These are phyloP conservation scores for Musa itinerans DNA, from an alignment of 176 grass and related monocot species.

Conservation along the genomic window DNA sequence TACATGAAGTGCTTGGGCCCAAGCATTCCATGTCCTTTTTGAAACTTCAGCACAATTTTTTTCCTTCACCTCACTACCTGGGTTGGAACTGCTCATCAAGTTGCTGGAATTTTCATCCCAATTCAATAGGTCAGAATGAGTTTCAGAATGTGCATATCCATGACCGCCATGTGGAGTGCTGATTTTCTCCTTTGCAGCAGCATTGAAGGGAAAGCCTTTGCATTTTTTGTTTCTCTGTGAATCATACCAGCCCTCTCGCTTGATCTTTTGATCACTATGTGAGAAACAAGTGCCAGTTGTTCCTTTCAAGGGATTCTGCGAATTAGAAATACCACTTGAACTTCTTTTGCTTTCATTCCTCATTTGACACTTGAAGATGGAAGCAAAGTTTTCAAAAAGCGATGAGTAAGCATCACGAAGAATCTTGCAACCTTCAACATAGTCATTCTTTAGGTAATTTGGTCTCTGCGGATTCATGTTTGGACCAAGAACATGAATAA, in stretches of 20 bases:
- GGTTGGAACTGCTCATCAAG: background rate
- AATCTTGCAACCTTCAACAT: conserved; percentile 65
- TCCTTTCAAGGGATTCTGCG: background rate
- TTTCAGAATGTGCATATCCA: conserved; percentile 2
- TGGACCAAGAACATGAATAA: conserved; percentile 92
- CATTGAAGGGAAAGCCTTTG: conserved; percentile 26
- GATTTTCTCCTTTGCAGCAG: conserved; percentile 20
- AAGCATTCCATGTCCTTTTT: conserved; percentile 58
- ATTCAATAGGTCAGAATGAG: background rate
- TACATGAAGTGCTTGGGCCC: conserved; percentile 65
- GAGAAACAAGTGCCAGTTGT: background rate
- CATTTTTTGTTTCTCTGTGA: conserved; percentile 58
- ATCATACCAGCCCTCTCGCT: conserved; percentile 21
- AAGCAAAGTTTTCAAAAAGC: conserved; percentile 67
- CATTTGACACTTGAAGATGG: conserved; percentile 20
- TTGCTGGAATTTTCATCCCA: conserved; percentile 15
- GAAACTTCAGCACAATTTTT: conserved; percentile 23
- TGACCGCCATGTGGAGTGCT: background rate
- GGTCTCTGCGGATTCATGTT: conserved; percentile 96
- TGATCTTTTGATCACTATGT: conserved; percentile 37
- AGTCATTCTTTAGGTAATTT: conserved; percentile 80
- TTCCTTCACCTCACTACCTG: background rate
- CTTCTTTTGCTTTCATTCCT: conserved; percentile 18
- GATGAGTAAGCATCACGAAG: conserved; percentile 66
- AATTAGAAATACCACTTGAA: conserved; percentile 16